Percentiles rank a stretch among this genome's conserved stretches.
Evolutionary conservation across 345 rosid genomes (phyloP).

Genomic region (Linum usitatissimum): DNA sequence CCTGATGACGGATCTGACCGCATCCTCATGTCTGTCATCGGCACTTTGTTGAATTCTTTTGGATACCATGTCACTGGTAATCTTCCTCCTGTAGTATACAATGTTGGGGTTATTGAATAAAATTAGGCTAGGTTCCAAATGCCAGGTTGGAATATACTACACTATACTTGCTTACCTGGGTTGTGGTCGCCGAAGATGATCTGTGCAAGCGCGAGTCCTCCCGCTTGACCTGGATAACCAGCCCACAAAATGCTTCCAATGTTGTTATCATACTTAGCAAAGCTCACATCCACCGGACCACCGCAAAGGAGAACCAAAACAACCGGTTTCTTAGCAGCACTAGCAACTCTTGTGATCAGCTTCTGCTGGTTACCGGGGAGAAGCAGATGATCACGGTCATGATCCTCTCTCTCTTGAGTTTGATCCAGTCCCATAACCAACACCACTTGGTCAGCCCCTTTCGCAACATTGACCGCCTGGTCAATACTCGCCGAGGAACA

Average conservation of each 20-base stretch:
- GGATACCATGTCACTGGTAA: conserved; percentile 90
- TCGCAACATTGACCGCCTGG: conserved; percentile 42
- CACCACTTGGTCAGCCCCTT: conserved; percentile 51
- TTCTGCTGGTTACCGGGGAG: conserved; percentile 73
- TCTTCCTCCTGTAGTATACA: conserved; percentile 55
- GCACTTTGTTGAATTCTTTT: conserved; percentile 41
- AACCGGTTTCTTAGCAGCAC: conserved; percentile 56
- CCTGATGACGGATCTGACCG: conserved; percentile 43
- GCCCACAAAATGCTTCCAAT: conserved; percentile 85
- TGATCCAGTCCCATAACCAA: conserved; percentile 80
- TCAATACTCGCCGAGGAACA: conserved; percentile 47
- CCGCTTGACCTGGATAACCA: conserved; percentile 91
- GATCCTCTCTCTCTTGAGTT: conserved; percentile 62
- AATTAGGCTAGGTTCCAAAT: too few relatives aligned
- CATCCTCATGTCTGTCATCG: conserved; percentile 70
- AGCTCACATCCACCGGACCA: conserved; percentile 74
- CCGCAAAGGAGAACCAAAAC: conserved; percentile 63
- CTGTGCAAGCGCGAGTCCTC: conserved; percentile 73
- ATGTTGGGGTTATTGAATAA: too few relatives aligned
- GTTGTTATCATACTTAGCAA: conserved; percentile 40
- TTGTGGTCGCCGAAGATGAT: conserved; percentile 81
- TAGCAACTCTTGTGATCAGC: conserved; percentile 47
- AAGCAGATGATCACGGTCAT: conserved; percentile 53
- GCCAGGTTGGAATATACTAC: too few relatives aligned
- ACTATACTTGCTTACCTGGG: conserved; percentile 37